Evolutionary conservation across 306 rosid genomes (phyloP).

Genomic region (Prinsepia uniflora): DNA sequence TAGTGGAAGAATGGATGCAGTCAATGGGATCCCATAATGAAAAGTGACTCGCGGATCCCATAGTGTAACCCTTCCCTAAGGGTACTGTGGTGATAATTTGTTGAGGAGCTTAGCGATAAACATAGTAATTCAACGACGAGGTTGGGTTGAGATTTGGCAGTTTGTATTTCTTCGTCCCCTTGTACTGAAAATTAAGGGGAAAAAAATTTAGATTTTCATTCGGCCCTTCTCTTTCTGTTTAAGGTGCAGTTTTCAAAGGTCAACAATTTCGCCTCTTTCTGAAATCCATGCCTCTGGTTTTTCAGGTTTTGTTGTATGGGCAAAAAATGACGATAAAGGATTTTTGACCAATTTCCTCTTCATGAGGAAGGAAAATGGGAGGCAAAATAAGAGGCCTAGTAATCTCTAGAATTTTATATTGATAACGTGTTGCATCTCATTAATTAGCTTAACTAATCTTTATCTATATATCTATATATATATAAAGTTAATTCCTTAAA

Average conservation of each 20-base stretch:
- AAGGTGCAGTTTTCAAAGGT: constrained; percentile 32
- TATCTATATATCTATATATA: no score
- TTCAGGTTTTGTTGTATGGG: no score
- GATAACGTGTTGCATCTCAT: no score
- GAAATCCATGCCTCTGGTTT: no score
- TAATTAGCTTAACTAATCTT: no score
- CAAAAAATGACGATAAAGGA: no score
- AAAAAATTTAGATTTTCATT: neutral
- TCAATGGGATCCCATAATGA: constrained; percentile 82
- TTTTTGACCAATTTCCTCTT: no score
- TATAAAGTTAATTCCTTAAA: no score
- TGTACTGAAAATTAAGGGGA: neutral
- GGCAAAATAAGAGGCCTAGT: no score
- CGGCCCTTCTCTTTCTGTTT: constrained; percentile 17
- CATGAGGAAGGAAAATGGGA: no score
- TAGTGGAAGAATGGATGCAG: constrained; percentile 74
- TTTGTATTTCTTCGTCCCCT: constrained; percentile 20
- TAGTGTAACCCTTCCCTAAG: constrained; percentile 38
- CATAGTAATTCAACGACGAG: constrained; percentile 41
- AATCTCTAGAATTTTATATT: no score
- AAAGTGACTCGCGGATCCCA: constrained; percentile 52
- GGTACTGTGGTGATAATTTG: constrained; percentile 21
- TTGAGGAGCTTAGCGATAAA: constrained; percentile 57
- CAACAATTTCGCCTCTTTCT: no score
- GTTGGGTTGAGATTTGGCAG: neutral